These are phyloP conservation scores for Westerdykella sp. DNA, from an alignment of 2,329 filamentous ascomycete species.

Conservation along the genomic window DNA sequence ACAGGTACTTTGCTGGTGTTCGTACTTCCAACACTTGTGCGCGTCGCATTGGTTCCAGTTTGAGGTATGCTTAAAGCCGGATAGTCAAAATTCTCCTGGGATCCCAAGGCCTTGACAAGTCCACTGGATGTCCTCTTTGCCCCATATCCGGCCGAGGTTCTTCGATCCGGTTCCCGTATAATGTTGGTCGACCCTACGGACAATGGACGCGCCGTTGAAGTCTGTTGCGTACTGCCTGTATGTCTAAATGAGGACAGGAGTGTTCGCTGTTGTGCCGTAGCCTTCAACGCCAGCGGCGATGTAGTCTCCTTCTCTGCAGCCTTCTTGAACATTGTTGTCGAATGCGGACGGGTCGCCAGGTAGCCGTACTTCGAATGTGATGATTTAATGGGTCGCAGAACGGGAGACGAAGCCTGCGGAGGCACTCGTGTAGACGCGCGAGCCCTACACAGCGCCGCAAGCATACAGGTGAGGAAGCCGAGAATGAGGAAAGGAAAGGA, in stretches of 20 bases:
- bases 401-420: constrained; percentile 19
- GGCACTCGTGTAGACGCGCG: constrained; percentile 33
- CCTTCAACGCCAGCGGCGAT: constrained; percentile 21
- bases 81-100: constrained; percentile 32
- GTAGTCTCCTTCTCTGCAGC: constrained; percentile 38
- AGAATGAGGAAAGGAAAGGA: constrained; percentile 21
- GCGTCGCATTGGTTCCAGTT: constrained; percentile 4
- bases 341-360: constrained; percentile 14
- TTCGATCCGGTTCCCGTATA: constrained; percentile 20
- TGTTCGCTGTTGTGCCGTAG: constrained; percentile 22
- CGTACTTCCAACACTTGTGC: constrained; percentile 4
- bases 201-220: constrained; percentile 26
- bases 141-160: constrained; percentile 20
- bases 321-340: constrained; percentile 35
- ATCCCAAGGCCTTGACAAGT: constrained; percentile 39
- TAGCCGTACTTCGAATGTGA: constrained; percentile 10
- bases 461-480: constrained; percentile 35
- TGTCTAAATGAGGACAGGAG: constrained; percentile 38
- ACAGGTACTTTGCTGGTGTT: constrained; percentile 16
- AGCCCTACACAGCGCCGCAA: constrained; percentile 21
- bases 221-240: constrained; percentile 29
- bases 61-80: constrained; percentile 18
- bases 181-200: constrained; percentile 28
- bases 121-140: constrained; percentile 45
- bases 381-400: constrained; percentile 12